A percentile compares a stretch with the other conserved stretches of the same genome.
Conservation (phyloP, 2,329 filamentous ascomycete species). For the Lecanicillium sp. region DNA sequence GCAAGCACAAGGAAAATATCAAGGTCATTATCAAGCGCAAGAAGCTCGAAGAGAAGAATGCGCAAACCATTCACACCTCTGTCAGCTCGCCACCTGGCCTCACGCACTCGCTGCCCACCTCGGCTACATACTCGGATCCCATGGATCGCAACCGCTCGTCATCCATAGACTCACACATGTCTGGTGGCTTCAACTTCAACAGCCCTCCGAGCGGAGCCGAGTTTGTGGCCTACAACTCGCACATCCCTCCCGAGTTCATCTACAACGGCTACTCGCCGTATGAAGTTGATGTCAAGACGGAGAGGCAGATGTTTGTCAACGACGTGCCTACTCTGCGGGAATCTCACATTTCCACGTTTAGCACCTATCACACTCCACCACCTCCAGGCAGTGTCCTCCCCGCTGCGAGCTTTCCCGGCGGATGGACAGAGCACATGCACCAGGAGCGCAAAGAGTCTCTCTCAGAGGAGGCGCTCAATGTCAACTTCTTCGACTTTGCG, state of each 20-base stretch:
- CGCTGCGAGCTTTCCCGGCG: constrained; percentile 53
- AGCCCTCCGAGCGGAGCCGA: constrained; percentile 46
- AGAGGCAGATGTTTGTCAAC: constrained; percentile 88
- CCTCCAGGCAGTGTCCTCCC: constrained; percentile 60
- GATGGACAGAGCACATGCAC: constrained; percentile 42
- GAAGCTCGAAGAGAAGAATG: constrained; percentile 82
- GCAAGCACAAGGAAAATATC: constrained; percentile 86
- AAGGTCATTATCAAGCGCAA: constrained; percentile 97
- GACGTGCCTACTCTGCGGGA: constrained; percentile 79
- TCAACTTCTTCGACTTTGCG: constrained; percentile 77
- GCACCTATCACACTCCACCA: constrained; percentile 77
- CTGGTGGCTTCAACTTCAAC: constrained; percentile 66
- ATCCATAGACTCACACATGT: constrained; percentile 75
- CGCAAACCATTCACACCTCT: constrained; percentile 46
- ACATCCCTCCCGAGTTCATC: constrained; percentile 56
- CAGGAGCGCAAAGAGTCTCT: constrained; percentile 54
- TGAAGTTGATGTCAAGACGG: constrained; percentile 93
- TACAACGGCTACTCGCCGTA: constrained; percentile 64
- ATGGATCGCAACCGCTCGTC: constrained; percentile 65
- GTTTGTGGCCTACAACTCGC: constrained; percentile 54
- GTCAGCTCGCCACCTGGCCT: constrained; percentile 67
- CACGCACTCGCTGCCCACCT: constrained; percentile 74
- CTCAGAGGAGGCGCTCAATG: constrained; percentile 57
- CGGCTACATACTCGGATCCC: constrained; percentile 70
- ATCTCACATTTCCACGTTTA: constrained; percentile 86